Percentiles rank a stretch among this genome's conserved stretches.
These are phyloP conservation scores for Lagenaria siceraria DNA, from an alignment of 306 rosid species.

Conservation along the genomic window DNA sequence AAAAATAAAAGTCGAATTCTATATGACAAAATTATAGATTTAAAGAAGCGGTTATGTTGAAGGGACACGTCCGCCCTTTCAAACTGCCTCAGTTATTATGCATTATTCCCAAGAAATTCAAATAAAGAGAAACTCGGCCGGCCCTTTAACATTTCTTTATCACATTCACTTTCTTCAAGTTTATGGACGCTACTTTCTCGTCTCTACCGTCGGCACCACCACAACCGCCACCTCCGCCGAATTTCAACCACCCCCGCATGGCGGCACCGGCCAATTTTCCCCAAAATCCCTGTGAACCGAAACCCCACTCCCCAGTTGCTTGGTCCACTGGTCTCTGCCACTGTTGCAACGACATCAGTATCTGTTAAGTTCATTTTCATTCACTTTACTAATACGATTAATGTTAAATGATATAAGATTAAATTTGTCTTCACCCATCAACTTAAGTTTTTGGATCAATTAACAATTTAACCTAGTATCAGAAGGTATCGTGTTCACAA, in stretches of 20 bases:
- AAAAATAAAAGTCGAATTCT: no score
- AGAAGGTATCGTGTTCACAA: no score
- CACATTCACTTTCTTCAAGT: background rate
- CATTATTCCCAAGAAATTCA: background rate
- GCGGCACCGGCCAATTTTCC: background rate
- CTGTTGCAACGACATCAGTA: slow-evolving; percentile 22
- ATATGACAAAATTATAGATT: no score
- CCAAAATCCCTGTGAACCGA: background rate
- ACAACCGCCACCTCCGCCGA: background rate
- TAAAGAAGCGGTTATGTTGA: no score
- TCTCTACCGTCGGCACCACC: background rate
- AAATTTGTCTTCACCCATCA: no score
- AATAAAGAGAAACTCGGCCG: background rate
- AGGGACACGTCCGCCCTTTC: background rate
- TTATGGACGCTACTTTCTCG: background rate
- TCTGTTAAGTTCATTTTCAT: slow-evolving; percentile 20
- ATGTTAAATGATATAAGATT: no score
- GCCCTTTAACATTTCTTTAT: background rate
- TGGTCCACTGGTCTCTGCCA: slow-evolving; percentile 43
- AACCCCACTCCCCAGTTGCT: slow-evolving; percentile 11
- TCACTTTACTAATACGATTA: no score
- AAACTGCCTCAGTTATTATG: background rate
- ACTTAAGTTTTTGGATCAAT: no score
- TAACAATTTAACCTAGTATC: no score
- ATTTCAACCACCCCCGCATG: background rate